Percentiles rank a stretch among this genome's conserved stretches.
Evolutionary conservation across 73 alveolate genomes (phyloP).

Genomic region (Tetrahymena borealis): DNA sequence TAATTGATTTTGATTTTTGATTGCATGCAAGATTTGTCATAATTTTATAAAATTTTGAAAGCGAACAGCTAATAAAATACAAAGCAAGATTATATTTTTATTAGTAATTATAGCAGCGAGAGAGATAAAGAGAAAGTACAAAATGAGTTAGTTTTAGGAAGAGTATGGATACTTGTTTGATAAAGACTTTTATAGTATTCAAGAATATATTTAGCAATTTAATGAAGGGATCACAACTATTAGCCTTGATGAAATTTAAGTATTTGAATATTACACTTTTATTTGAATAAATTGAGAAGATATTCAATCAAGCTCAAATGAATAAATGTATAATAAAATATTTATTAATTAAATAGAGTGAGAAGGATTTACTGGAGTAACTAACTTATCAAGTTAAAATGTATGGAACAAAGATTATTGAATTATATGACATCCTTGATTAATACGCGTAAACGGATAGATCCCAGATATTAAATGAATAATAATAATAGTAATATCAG

Average conservation of each 20-base stretch:
- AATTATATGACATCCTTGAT: not conserved
- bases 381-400: not conserved
- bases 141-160: not conserved
- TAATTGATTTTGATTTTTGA: not conserved
- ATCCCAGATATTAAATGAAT: not conserved
- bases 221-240: not conserved
- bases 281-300: too few species aligned
- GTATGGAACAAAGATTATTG: not conserved
- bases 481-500: not conserved
- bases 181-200: not conserved
- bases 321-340: not conserved
- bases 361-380: not conserved
- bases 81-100: not conserved
- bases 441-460: not conserved
- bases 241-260: not conserved
- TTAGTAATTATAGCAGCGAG: too few species aligned
- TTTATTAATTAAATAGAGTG: not conserved
- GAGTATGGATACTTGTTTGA: not conserved
- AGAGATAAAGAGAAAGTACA: too few species aligned
- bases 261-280: too few species aligned
- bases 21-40: not conserved
- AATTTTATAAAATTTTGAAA: not conserved
- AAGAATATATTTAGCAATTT: not conserved
- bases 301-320: not conserved
- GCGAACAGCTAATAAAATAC: not conserved